Percentiles rank a stretch among this genome's conserved stretches.
Evolutionary conservation across 495 filamentous ascomycete genomes (phyloP).

Genomic region (Daldinia loculata): DNA sequence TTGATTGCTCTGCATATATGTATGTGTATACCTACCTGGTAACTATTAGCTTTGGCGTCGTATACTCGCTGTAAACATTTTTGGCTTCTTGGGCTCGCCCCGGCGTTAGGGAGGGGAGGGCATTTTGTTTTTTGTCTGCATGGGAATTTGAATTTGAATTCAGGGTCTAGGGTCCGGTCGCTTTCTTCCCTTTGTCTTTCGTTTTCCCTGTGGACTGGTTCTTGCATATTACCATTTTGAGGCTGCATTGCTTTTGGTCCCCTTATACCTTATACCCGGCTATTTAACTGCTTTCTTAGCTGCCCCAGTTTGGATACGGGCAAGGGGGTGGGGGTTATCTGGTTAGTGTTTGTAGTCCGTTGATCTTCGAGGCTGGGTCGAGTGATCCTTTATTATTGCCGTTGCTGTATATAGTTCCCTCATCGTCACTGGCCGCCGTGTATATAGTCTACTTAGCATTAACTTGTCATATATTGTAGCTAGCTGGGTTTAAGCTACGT

Average conservation of each 20-base stretch:
- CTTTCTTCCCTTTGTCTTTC: slow-evolving; percentile 11
- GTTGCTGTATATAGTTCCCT: slow-evolving; percentile 28
- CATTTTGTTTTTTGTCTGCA: slow-evolving; percentile 6
- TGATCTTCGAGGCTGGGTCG: slow-evolving; percentile 1
- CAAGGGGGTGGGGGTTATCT: background rate
- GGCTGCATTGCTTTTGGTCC: background rate
- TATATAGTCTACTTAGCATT: slow-evolving; percentile 6
- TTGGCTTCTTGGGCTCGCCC: background rate
- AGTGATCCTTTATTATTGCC: slow-evolving; percentile 4
- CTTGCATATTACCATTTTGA: background rate
- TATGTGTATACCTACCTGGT: background rate
- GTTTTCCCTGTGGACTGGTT: background rate
- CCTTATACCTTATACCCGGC: background rate
- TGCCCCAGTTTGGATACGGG: background rate
- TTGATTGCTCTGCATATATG: background rate
- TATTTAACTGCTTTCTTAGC: background rate
- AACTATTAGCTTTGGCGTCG: background rate
- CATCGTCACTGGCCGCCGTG: slow-evolving; percentile 4
- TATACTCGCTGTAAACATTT: slow-evolving; percentile 4
- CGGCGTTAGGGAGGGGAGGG: background rate
- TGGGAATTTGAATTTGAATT: slow-evolving; percentile 21
- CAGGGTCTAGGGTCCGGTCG: slow-evolving; percentile 25
- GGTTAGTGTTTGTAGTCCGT: background rate
- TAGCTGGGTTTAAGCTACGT: background rate
- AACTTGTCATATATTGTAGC: background rate